Evolutionary conservation across 1,284 basidiomycete species (phyloP), one percentile per base, ranked within the genome.

Genomic region (Hemileia vastatrix): DNA sequence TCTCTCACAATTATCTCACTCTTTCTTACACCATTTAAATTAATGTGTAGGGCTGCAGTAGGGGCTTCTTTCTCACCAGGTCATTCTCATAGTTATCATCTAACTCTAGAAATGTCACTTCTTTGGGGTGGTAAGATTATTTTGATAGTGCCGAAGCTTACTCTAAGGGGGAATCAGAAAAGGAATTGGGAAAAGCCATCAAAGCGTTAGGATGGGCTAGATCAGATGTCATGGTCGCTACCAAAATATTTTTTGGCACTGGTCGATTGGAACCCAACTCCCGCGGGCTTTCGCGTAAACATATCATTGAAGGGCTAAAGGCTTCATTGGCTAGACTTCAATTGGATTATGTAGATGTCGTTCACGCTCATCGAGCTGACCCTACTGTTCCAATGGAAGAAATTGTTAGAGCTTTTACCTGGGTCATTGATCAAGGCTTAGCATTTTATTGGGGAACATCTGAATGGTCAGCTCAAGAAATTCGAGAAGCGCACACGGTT

Each of bases 271-370:
- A 84, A 44, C 84, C 83, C 60, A 77, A 78, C 71, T 75, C 75
- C 47, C 76, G 76, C 36, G 85, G 85, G 24, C 77, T 86, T 19
- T 83, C 82, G n/a, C 78, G 87, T 58, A 90, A 89, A 77, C 86
- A 89, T 82, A 84, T 89, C 69, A 82, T 92, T 68, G 88, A 92
- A 76, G 88, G 87, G 15, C 80, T 85, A 11, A 80, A 84, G 68
- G 83, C 82, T 53, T 82, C 80, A 24, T 79, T 91, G 27, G 79
- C 83, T 70, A 83, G 88, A 32, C 81, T 90, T 4, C 81, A 83
- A 54, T 77, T 88, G 67, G 83, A 86, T 70, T 91, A 91, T 71
- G 86, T 77, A 70, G 66, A 70, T 66, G 61, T 68, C n/a, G 65
- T 67, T 3, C 58, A 65, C 54, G 67, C 64, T 6, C 76, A 77